Conservation (phyloP, 2,329 filamentous ascomycete genomes). For the Phialemoniopsis sp. region DNA sequence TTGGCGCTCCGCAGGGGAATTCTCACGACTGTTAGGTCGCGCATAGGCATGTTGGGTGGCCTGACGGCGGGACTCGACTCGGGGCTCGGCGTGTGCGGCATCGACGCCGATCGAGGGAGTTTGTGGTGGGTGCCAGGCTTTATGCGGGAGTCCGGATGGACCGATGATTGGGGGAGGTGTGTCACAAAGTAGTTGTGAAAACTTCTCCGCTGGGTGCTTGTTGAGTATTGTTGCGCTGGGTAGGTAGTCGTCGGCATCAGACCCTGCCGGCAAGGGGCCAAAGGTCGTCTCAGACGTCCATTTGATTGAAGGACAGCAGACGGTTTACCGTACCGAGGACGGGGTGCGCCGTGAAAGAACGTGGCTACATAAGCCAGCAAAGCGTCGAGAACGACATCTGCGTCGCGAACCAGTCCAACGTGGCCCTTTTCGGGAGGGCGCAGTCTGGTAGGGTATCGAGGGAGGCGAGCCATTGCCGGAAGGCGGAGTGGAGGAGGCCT, state of each 20-base stretch:
- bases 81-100: slow-evolving; percentile 61
- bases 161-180: slow-evolving; percentile 86
- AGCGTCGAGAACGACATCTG: slow-evolving; percentile 13
- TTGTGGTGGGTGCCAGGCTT: slow-evolving; percentile 70
- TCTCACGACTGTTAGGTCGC: slow-evolving; percentile 88
- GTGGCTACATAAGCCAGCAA: slow-evolving; percentile 20
- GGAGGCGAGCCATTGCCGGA: slow-evolving; percentile 8
- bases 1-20: slow-evolving; percentile 93
- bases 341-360: slow-evolving; percentile 12
- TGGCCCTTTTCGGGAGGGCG: slow-evolving; percentile 1
- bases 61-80: slow-evolving; percentile 49
- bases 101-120: slow-evolving; percentile 79
- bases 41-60: slow-evolving; percentile 54
- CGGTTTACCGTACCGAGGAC: background rate
- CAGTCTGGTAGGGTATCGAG: background rate
- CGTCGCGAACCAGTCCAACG: too few relatives aligned
- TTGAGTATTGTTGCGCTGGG: slow-evolving; percentile 3
- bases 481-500: too few relatives aligned
- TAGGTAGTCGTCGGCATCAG: slow-evolving; percentile 1
- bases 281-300: too few relatives aligned
- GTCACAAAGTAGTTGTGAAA: slow-evolving; percentile 99
- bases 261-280: background rate
- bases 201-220: slow-evolving; percentile 30
- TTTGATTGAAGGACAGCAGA: background rate
- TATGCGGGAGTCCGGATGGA: slow-evolving; percentile 78